Evolutionary conservation across 805 yeast species (phyloP), one percentile per base, ranked within the genome.

Genomic region (Candida quercuum): DNA sequence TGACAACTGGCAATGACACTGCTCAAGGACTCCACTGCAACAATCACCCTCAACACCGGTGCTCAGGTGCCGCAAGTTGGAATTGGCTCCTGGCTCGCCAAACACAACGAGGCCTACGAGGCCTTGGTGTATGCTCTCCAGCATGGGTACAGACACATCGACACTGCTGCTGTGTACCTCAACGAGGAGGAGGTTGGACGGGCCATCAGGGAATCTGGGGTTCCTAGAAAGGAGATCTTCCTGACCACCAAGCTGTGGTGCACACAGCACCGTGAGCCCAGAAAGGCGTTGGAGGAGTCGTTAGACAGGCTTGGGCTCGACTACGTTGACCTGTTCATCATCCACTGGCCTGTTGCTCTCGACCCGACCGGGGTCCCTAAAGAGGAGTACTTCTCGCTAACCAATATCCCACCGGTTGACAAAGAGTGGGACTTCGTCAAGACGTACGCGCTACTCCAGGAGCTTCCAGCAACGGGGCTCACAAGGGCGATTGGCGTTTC

Each of bases 281-380:
- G 53, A 26, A 62, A 54, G 16, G 83, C 82, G 9, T 60, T 85
- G 28, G 70, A 76, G 11, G 63, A 60, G 35, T 80, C 89, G 6
- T 66, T 86, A 52, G 49, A 69, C 47, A 76, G 78, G 51, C 66
- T 86, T 44, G 79, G 78, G 0, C 56, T 84, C 48, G 91, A 81
- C 36, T 86, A 86, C 52, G 81, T 86, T 37, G 95, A 86, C 56
- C 64, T 86, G 41, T 78, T 79, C 55, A 69, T 86, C 53, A 71
- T 86, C 57, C 95, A 86, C 61, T 86, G 94, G 94, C 95, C 95
- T 4, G 72, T 74, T 28, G 65, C 81, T 10, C 57, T 73, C 40
- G 71, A 56, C 42, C 63, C 86, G 17, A 84, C 27, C 11, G 47
- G 43, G 4, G 42, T 78, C 77, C 76, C 71, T 49, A 62, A 26